These are phyloP conservation scores for Penicillium olsonii DNA, from an alignment of 2,329 filamentous ascomycete species.

Conservation along the genomic window DNA sequence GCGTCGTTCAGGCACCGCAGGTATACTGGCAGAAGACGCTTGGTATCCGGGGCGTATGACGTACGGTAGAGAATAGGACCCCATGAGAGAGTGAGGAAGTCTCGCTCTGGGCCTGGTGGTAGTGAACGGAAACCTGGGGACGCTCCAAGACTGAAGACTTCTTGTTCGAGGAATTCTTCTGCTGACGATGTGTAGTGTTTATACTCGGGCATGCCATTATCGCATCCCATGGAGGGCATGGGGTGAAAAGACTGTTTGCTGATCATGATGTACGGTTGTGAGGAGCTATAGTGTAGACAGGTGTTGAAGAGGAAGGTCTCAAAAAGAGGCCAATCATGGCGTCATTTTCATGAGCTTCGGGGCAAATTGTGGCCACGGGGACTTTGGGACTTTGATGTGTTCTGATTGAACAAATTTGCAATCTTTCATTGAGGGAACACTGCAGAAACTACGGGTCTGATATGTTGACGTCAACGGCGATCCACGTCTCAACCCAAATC, in stretches of 20 bases:
- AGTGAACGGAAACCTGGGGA: conserved; percentile 28
- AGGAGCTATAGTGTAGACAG: not conserved
- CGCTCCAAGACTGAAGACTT: conserved; percentile 29
- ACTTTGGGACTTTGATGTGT: not conserved
- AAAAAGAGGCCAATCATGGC: conserved; percentile 6
- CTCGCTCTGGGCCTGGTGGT: conserved; percentile 28
- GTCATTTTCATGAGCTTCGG: conserved; percentile 4
- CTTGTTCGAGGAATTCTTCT: conserved; percentile 27
- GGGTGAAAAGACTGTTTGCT: not conserved
- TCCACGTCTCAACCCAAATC: not conserved
- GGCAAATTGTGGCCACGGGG: not conserved
- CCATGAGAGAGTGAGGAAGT: conserved; percentile 33
- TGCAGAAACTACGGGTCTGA: not conserved
- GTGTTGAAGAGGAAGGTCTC: not conserved
- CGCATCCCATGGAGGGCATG: not conserved
- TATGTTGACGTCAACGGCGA: not conserved
- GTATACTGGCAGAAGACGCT: conserved; percentile 56
- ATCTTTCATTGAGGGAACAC: not conserved
- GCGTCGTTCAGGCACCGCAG: conserved; percentile 59
- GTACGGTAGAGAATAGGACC: conserved; percentile 32
- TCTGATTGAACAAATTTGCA: not conserved
- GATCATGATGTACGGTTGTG: not conserved
- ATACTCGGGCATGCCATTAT: conserved; percentile 9
- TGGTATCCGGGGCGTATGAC: conserved; percentile 27
- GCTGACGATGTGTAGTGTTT: conserved; percentile 21